Conservation (phyloP, 192 early-diverging fungal species). For the Gonapodya prolifera region DNA sequence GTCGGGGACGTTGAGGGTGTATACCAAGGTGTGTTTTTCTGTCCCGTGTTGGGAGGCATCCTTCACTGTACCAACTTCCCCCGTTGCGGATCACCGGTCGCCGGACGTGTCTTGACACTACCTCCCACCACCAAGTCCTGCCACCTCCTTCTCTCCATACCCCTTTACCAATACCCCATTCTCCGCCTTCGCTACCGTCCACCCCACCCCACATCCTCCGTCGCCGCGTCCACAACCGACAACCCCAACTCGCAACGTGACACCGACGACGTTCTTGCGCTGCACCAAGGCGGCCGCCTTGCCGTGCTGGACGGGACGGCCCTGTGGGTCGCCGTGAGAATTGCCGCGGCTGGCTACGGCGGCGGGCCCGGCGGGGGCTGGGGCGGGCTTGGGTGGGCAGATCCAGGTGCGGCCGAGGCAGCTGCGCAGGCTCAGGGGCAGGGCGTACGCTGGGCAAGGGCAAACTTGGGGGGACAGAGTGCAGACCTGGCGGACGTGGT, state of each 20-base stretch:
- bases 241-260: background rate
- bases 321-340: background rate
- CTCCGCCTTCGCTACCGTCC: background rate
- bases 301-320: background rate
- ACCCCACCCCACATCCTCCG: background rate
- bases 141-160: background rate
- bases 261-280: background rate
- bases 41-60: background rate
- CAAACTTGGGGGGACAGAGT: too few relatives aligned
- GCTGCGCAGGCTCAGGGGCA: too few relatives aligned
- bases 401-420: background rate
- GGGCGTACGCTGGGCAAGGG: too few relatives aligned
- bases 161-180: background rate
- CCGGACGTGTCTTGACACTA: too few relatives aligned
- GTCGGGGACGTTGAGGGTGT: background rate
- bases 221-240: background rate
- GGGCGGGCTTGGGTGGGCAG: background rate
- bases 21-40: background rate
- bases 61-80: background rate
- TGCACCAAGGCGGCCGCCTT: background rate
- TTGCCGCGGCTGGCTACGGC: background rate
- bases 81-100: too few relatives aligned
- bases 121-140: background rate
- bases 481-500: background rate
- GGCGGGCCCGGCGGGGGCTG: background rate